phyloP scores from a whole-genome alignment of 1,284 basidiomycete genomes.

The Cystobasidium pallidum region DNA sequence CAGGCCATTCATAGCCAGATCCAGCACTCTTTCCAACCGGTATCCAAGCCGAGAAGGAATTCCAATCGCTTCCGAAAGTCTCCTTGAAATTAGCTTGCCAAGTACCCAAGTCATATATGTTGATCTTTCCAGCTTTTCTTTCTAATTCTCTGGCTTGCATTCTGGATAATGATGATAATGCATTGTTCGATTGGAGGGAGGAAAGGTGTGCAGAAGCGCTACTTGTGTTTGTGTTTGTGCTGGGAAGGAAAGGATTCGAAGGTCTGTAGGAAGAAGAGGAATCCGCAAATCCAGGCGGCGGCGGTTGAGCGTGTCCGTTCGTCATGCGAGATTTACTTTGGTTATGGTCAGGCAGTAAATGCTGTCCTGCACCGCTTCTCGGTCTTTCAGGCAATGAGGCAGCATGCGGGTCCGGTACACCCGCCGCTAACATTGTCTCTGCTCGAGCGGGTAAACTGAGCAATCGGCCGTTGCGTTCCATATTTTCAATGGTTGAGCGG shows the following conservation, averaged over 20 bases:
- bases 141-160: conserved; percentile 23
- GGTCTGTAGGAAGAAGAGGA: conserved; percentile 17
- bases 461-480: conserved; percentile 40
- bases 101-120: conserved; percentile 42
- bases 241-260: conserved; percentile 34
- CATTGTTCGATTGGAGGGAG: neutral
- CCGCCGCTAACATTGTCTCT: conserved; percentile 34
- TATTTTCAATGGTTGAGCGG: conserved; percentile 43
- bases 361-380: conserved; percentile 18
- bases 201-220: neutral
- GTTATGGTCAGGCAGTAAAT: conserved; percentile 4
- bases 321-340: neutral
- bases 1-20: conserved; percentile 36
- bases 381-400: conserved; percentile 33
- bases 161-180: conserved; percentile 28
- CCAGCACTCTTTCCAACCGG: conserved; percentile 35
- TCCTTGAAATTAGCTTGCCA: conserved; percentile 35
- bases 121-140: conserved; percentile 34
- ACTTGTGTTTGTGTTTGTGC: neutral
- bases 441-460: conserved; percentile 20
- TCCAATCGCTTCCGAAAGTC: conserved; percentile 38
- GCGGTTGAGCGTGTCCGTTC: conserved; percentile 8
- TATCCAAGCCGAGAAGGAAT: conserved; percentile 29
- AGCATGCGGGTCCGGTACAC: conserved; percentile 15
- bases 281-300: conserved; percentile 23